These are phyloP conservation scores for Dissophora globulifera DNA, from an alignment of 192 early-diverging fungal genomes.

Conservation along the genomic window DNA sequence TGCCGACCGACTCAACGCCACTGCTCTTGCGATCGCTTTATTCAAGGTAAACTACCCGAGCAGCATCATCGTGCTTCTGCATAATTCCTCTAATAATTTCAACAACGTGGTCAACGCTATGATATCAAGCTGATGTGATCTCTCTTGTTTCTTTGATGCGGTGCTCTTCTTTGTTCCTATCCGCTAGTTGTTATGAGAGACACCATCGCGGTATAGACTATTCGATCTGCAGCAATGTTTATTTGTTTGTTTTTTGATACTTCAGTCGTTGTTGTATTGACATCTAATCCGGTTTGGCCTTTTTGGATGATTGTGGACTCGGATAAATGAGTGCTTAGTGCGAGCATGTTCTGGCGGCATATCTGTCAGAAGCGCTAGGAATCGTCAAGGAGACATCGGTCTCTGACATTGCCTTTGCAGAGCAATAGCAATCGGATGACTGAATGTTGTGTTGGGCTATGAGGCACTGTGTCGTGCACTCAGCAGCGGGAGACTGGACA, in stretches of 20 bases:
- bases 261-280: neutral
- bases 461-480: no score
- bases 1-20: constrained; percentile 29
- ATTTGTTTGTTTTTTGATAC: neutral
- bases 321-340: constrained; percentile 12
- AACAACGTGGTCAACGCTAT: neutral
- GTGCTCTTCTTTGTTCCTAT: neutral
- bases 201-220: constrained; percentile 22
- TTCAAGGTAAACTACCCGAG: constrained; percentile 23
- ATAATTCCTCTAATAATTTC: no score
- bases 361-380: constrained; percentile 25
- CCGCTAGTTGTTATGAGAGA: constrained; percentile 27
- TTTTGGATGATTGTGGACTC: no score
- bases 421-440: no score
- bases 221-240: neutral
- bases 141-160: no score
- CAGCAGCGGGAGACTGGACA: no score
- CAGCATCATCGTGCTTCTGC: no score
- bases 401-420: constrained; percentile 23
- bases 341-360: constrained; percentile 35
- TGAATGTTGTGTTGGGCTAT: no score
- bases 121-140: neutral
- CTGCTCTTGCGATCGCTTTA: constrained; percentile 31
- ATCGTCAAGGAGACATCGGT: constrained; percentile 1
- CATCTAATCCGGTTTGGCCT: no score